Evolutionary conservation across 345 rosid species (phyloP).

Genomic region (Litchi chinensis): DNA sequence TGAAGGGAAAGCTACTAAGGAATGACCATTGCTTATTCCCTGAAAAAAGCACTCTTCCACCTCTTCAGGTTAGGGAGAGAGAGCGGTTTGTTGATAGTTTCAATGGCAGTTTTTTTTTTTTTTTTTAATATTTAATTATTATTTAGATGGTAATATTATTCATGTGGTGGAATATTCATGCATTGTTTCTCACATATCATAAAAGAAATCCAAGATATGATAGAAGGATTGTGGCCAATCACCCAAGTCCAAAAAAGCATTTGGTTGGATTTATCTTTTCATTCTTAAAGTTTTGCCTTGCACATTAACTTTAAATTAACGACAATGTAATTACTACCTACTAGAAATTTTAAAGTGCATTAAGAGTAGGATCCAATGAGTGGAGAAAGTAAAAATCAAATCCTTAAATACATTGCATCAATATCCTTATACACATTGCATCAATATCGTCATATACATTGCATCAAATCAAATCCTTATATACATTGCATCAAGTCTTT

Average conservation of each 20-base stretch:
- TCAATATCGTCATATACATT: neutral
- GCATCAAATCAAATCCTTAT: slow-evolving; percentile 1
- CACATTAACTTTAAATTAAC: neutral
- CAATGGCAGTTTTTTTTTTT: neutral
- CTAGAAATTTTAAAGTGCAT: neutral
- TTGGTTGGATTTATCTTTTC: slow-evolving; percentile 24
- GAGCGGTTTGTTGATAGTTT: slow-evolving; percentile 17
- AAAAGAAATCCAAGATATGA: slow-evolving; percentile 10
- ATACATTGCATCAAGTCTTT: neutral
- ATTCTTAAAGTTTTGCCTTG: neutral
- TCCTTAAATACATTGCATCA: neutral
- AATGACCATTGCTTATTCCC: slow-evolving; percentile 30
- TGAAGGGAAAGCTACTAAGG: slow-evolving; percentile 26
- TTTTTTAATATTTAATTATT: neutral
- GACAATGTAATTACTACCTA: neutral
- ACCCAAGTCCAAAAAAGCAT: slow-evolving; percentile 7
- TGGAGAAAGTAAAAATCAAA: neutral
- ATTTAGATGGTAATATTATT: slow-evolving; percentile 15
- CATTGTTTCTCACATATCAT: neutral
- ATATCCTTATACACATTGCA: neutral
- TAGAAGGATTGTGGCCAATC: slow-evolving; percentile 14
- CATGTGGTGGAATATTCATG: slow-evolving; percentile 13
- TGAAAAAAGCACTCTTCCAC: slow-evolving; percentile 23
- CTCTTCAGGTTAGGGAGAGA: slow-evolving; percentile 26
- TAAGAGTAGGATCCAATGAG: neutral